Conservation (phyloP, 2,329 filamentous ascomycete species). For the Simplicillium sp. region DNA sequence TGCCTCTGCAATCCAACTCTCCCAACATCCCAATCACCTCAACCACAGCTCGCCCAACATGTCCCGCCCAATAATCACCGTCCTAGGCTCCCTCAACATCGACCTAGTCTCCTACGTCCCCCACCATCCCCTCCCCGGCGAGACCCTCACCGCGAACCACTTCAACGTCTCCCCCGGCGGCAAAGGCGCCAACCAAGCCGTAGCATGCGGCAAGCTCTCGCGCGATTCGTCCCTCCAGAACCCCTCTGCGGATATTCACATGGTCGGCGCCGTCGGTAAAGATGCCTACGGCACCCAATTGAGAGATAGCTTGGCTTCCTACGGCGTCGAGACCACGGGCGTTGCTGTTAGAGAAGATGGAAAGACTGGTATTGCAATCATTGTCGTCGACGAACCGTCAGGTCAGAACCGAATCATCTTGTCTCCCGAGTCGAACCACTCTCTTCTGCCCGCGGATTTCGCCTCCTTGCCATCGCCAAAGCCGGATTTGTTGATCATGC, state of each 20-base stretch:
- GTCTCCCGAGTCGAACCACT: slow-evolving; percentile 60
- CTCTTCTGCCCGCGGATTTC: slow-evolving; percentile 27
- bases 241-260: slow-evolving; percentile 41
- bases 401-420: slow-evolving; percentile 73
- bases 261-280: slow-evolving; percentile 65
- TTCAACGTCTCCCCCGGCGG: slow-evolving; percentile 80
- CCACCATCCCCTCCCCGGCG: slow-evolving; percentile 73
- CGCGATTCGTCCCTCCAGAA: slow-evolving; percentile 32
- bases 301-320: slow-evolving; percentile 44
- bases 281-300: slow-evolving; percentile 57
- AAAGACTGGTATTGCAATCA: slow-evolving; percentile 63
- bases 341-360: slow-evolving; percentile 33
- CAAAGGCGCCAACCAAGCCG: slow-evolving; percentile 93
- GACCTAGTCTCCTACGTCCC: slow-evolving; percentile 85
- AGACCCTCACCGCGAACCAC: slow-evolving; percentile 72
- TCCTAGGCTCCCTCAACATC: slow-evolving; percentile 89
- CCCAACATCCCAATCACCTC: neutral
- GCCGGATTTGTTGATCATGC: slow-evolving; percentile 62
- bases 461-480: slow-evolving; percentile 19
- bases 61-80: slow-evolving; percentile 50
- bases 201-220: slow-evolving; percentile 77
- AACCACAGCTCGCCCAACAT: slow-evolving; percentile 7
- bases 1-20: neutral
- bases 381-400: slow-evolving; percentile 63
- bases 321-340: slow-evolving; percentile 52